Evolutionary conservation across 345 rosid genomes (phyloP), one percentile per base, ranked within the genome.

Genomic region (Citrus cavaleriei): DNA sequence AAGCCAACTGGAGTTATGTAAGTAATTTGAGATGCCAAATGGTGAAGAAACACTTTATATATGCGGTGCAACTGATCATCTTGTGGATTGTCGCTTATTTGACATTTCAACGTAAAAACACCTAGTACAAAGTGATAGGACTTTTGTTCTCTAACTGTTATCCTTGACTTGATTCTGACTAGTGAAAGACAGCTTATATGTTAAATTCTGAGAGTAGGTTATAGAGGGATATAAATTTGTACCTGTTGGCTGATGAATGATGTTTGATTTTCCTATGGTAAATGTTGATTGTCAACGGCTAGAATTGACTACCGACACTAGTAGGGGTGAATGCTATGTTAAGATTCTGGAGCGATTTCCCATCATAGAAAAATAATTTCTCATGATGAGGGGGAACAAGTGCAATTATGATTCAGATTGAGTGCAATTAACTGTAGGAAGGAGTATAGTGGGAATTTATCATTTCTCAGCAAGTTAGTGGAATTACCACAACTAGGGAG

Each of bases 1-100:
- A 96, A 94, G 82, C 93, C 98, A 10, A 84, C 85, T 61, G 98
- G 99, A 83, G 90, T 93, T 81, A 94, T 96, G 99, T 96, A 85
- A 91, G 98, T 79, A 77, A 51, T 78, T 57, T 16, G 10, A 59
- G 51, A 28, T 21, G 35, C 24, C 3, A 37, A n/a, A 24, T n/a
- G 35, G 27, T 62, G 25, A 72, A 57, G 65, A 57, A 37, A 6
- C 32, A 28, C 66, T 34, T 22, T 4, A 10, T 32, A 13, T 1
- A 13, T 46, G 51, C 4, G 0, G 12, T 4, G 18, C 27, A 10
- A 30, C 10, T 55, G 22, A 51, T n/a, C 73, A 28, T 2, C 34
- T 72, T 34, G 18, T 72, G 4, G 19, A 22, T 58, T 10, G 66
- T n/a, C 3, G 2, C 42, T 34, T 21, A 6, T 55, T 57, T 75